Conservation (phyloP, 331 rosid species). For the Quercus tomentella region DNA sequence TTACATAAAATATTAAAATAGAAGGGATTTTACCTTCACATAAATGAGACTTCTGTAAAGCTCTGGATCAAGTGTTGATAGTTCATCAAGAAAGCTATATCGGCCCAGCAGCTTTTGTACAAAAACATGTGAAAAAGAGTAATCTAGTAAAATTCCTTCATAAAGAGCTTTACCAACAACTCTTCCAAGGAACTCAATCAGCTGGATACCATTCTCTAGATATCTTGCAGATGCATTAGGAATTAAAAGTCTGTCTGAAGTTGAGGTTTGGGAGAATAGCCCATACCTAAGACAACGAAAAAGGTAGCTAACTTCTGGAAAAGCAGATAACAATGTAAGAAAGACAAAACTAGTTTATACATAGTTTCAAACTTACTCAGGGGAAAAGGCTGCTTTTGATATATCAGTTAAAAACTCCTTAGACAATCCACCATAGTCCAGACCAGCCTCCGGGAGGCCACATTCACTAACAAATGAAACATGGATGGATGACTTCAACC, state of each 20-base stretch:
- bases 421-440: conserved; percentile 97
- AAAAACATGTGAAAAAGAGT: conserved; percentile 92
- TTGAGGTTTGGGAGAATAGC: conserved; percentile 85
- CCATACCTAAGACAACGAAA: conserved; percentile 58
- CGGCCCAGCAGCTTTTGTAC: conserved; percentile 93
- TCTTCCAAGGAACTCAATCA: conserved; percentile 98
- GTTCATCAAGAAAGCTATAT: conserved; percentile 92
- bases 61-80: conserved; percentile 96
- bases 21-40: conserved; percentile 65
- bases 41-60: conserved; percentile 89
- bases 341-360: conserved; percentile 15
- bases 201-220: conserved; percentile 86
- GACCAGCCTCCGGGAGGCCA: conserved; percentile 97
- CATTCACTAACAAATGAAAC: conserved; percentile 98
- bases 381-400: conserved; percentile 84
- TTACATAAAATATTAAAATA: neutral
- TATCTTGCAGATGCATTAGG: conserved; percentile 83
- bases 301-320: conserved; percentile 18
- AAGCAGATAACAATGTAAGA: conserved; percentile 18
- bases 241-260: conserved; percentile 77
- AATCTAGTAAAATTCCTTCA: conserved; percentile 95
- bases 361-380: conserved; percentile 61
- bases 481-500: conserved; percentile 82
- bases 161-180: conserved; percentile 97
- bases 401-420: conserved; percentile 93